Conservation (phyloP, 345 rosid genomes). For the Camelina laxa region DNA sequence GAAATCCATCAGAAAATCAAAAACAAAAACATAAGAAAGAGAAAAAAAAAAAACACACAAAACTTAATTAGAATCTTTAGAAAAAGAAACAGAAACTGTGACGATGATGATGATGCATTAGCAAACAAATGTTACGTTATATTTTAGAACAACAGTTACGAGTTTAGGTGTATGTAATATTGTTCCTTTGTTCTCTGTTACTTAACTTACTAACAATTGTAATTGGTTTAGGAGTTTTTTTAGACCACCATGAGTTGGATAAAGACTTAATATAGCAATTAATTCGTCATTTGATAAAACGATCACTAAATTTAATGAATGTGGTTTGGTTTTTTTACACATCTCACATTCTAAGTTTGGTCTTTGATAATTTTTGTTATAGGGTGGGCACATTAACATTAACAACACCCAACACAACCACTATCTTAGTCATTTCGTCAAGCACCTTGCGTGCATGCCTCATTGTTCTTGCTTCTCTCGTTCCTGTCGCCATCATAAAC, state of each 20-base stretch:
- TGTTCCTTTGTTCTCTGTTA: conserved; percentile 24
- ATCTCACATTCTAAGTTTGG: conserved; percentile 40
- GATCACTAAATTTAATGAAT: conserved; percentile 31
- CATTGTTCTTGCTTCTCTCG: neutral
- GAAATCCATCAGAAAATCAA: conserved; percentile 34
- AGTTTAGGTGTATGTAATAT: conserved; percentile 24
- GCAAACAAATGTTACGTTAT: conserved; percentile 17
- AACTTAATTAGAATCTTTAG: conserved; percentile 10
- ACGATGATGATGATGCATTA: conserved; percentile 16
- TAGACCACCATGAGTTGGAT: conserved; percentile 39
- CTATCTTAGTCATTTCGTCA: conserved; percentile 51
- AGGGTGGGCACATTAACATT: conserved; percentile 15
- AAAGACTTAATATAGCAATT: conserved; percentile 41
- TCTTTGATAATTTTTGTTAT: conserved; percentile 15
- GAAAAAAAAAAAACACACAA: neutral
- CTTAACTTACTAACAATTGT: conserved; percentile 40
- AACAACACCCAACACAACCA: conserved; percentile 36
- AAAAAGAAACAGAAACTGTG: conserved; percentile 17
- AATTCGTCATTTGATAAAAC: conserved; percentile 34
- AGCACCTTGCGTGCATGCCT: conserved; percentile 53
- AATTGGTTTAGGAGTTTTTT: conserved; percentile 30
- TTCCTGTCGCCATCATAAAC: neutral
- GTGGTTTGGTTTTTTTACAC: neutral
- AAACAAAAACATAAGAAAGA: neutral
- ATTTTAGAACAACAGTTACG: conserved; percentile 25